These are phyloP conservation scores for Candida silvicultrix DNA, from an alignment of 805 yeast species.

Conservation along the genomic window DNA sequence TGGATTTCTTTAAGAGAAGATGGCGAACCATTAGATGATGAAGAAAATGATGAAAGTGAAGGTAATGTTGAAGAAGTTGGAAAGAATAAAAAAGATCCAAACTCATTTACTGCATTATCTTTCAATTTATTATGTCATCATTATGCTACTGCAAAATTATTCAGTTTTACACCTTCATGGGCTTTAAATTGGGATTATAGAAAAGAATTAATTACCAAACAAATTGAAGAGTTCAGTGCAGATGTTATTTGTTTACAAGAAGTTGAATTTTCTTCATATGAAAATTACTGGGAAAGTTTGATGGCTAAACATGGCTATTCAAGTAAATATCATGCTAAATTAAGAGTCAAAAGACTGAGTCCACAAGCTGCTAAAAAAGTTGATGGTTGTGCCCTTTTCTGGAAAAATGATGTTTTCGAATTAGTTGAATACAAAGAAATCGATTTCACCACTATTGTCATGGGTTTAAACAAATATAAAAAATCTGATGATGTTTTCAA, in stretches of 20 bases:
- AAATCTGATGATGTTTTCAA: constrained; percentile 93
- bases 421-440: constrained; percentile 64
- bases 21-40: constrained; percentile 45
- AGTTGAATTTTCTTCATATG: constrained; percentile 81
- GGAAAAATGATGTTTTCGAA: constrained; percentile 59
- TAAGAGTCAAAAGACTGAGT: constrained; percentile 87
- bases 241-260: constrained; percentile 93
- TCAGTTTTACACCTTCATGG: constrained; percentile 95
- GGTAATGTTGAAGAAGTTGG: constrained; percentile 18
- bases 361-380: constrained; percentile 79
- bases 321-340: constrained; percentile 79
- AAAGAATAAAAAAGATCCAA: constrained; percentile 27
- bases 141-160: constrained; percentile 88
- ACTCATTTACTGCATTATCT: constrained; percentile 66
- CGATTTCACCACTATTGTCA: constrained; percentile 78
- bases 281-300: constrained; percentile 79
- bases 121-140: constrained; percentile 94
- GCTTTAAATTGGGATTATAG: constrained; percentile 93
- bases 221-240: constrained; percentile 55
- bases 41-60: constrained; percentile 19
- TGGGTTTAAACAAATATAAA: constrained; percentile 79
- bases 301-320: constrained; percentile 71
- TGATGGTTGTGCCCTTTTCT: constrained; percentile 98
- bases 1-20: constrained; percentile 80
- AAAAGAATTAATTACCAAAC: constrained; percentile 66